Conservation (phyloP, 2,329 filamentous ascomycete species). For the Macroventuria anomochaeta region DNA sequence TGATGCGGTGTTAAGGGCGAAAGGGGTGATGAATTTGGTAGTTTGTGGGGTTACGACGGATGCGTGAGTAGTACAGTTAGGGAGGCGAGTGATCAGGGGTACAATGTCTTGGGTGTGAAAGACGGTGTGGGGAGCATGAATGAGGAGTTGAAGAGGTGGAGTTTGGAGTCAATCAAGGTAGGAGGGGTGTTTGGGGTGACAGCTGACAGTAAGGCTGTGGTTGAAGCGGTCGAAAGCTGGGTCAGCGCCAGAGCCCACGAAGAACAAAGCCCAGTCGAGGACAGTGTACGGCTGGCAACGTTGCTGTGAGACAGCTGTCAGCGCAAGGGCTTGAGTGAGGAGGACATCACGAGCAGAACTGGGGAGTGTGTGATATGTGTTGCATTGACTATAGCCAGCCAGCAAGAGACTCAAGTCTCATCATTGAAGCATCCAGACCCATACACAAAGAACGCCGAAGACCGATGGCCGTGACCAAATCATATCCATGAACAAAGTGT, state of each 20-base stretch:
- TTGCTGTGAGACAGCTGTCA: background rate
- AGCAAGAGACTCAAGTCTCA: slow-evolving; percentile 25
- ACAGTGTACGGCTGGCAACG: background rate
- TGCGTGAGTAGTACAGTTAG: slow-evolving; percentile 62
- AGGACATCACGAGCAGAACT: background rate
- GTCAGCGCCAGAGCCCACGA: slow-evolving; percentile 2
- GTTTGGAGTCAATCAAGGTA: slow-evolving; percentile 34
- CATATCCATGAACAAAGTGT: slow-evolving; percentile 36
- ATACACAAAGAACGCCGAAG: slow-evolving; percentile 40
- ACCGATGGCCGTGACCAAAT: slow-evolving; percentile 38
- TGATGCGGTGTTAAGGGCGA: slow-evolving; percentile 58
- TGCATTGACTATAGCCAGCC: slow-evolving; percentile 41
- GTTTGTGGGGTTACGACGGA: slow-evolving; percentile 63
- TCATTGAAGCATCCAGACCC: slow-evolving; percentile 39
- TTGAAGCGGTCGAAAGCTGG: slow-evolving; percentile 35
- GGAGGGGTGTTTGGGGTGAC: slow-evolving; percentile 42
- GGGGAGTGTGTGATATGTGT: slow-evolving; percentile 12
- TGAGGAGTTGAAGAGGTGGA: slow-evolving; percentile 40
- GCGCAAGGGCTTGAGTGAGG: background rate
- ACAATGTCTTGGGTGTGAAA: slow-evolving; percentile 60
- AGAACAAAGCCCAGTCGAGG: background rate
- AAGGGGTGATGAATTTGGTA: slow-evolving; percentile 60
- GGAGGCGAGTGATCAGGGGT: slow-evolving; percentile 63
- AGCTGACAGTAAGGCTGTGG: slow-evolving; percentile 27
- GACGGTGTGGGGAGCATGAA: slow-evolving; percentile 52